phyloP scores from a whole-genome alignment of 805 yeast genomes.

The Huiozyma naganishii region DNA sequence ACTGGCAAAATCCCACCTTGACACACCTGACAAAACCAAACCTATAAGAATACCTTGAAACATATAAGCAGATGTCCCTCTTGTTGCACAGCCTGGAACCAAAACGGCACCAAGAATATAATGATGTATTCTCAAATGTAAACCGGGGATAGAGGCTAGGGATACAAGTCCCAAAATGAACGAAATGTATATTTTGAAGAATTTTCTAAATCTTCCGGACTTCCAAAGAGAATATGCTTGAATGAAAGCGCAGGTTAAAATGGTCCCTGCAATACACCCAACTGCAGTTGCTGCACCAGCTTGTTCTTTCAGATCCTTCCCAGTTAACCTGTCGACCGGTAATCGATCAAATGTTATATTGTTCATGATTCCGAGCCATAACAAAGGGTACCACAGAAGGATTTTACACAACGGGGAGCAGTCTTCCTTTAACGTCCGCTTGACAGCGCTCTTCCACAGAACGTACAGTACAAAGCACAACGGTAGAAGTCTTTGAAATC shows the following conservation, averaged over 20 bases:
- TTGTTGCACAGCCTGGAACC: conserved; percentile 75
- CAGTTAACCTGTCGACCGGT: conserved; percentile 77
- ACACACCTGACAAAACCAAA: conserved; percentile 68
- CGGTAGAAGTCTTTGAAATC: conserved; percentile 68
- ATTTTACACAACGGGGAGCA: conserved; percentile 33
- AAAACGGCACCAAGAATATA: conserved; percentile 67
- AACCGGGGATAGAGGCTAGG: conserved; percentile 46
- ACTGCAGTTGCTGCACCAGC: conserved; percentile 70
- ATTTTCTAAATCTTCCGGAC: conserved; percentile 55
- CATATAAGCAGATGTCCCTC: conserved; percentile 56
- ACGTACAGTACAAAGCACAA: conserved; percentile 58
- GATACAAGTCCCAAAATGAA: conserved; percentile 35
- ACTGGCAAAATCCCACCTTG: conserved; percentile 91
- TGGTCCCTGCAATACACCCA: conserved; percentile 34
- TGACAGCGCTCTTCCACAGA: conserved; percentile 49
- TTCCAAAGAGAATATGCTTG: conserved; percentile 79
- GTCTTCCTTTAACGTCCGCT: conserved; percentile 35
- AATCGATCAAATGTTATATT: conserved; percentile 80
- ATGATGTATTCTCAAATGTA: conserved; percentile 71
- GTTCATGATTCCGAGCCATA: conserved; percentile 78
- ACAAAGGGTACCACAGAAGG: conserved; percentile 59
- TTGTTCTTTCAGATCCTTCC: conserved; percentile 57
- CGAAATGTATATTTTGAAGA: conserved; percentile 41
- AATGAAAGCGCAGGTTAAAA: conserved; percentile 46
- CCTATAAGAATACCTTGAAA: conserved; percentile 85